These are phyloP conservation scores for Dendrostoma leiphaemia DNA, from an alignment of 2,329 filamentous ascomycete genomes.

Conservation along the genomic window DNA sequence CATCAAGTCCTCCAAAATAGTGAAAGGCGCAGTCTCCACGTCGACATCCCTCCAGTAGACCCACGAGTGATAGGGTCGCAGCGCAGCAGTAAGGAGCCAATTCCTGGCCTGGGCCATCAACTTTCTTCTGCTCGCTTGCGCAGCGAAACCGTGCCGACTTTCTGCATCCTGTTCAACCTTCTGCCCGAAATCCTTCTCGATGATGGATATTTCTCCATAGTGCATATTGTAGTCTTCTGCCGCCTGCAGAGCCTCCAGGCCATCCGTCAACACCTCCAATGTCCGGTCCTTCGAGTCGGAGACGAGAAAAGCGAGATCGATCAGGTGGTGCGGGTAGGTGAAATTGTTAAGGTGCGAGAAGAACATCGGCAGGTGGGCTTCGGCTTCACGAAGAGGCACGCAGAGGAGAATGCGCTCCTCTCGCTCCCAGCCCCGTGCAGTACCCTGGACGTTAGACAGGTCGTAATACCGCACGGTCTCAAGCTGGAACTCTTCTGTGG, in stretches of 20 bases:
- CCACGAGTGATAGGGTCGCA: slow-evolving; percentile 96
- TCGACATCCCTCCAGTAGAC: slow-evolving; percentile 99
- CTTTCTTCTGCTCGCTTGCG: slow-evolving; percentile 89
- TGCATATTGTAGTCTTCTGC: slow-evolving; percentile 76
- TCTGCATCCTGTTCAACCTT: slow-evolving; percentile 98
- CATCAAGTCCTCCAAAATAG: slow-evolving; percentile 97
- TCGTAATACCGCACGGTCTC: slow-evolving; percentile 98
- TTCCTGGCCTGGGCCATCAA: slow-evolving; percentile 97
- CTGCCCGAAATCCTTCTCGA: slow-evolving; percentile 98
- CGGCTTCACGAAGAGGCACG: slow-evolving; percentile 89
- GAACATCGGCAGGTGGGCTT: slow-evolving; percentile 93
- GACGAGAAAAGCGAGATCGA: slow-evolving; percentile 94
- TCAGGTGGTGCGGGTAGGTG: slow-evolving; percentile 94
- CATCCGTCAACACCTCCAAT: slow-evolving; percentile 69
- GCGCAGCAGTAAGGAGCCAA: slow-evolving; percentile 89
- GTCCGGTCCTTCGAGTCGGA: slow-evolving; percentile 97
- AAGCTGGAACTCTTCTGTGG: slow-evolving; percentile 71
- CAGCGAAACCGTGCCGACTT: slow-evolving; percentile 94
- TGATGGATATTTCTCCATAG: slow-evolving; percentile 95
- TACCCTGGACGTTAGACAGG: slow-evolving; percentile 85
- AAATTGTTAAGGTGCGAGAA: slow-evolving; percentile 96
- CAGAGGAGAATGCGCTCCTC: slow-evolving; percentile 95
- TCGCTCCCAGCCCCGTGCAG: slow-evolving; percentile 89
- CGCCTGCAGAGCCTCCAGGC: slow-evolving; percentile 76
- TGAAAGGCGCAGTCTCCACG: slow-evolving; percentile 94